Base-by-base conservation (phyloP, 768 basidiomycete species). In the Tulasnella sp. region DNA sequence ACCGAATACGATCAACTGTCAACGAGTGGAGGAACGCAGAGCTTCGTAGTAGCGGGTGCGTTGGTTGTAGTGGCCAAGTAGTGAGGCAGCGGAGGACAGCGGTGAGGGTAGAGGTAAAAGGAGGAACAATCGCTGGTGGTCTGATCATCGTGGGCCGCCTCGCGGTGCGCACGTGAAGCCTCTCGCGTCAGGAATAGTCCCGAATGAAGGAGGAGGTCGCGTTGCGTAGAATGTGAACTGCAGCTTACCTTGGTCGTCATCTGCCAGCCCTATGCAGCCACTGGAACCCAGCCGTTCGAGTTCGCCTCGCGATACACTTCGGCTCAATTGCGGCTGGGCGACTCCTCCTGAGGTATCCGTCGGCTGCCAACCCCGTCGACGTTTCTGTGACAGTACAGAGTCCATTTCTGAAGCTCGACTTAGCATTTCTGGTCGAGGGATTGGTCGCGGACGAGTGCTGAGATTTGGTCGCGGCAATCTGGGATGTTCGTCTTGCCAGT, bases 341-440 rank as follows among this genome's bases (percentile, higher is more conserved):
- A 49, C 31, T 39, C 36, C 29, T 39, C 39, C 72, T 74, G 72
- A 72, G 37, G 37, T 9, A 15, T 74, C 72, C 6, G 42, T 49
- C 7, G 49, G 39, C 22, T 39, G 40, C 72, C 72, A 74, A 6
- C 72, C 72, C 9, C 72, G 49, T 19, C 42, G 72, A 52, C 72
- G 72, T 74, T 74, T 74, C 25, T 74, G 72, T 45, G 72, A 74
- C 29, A 34, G 38, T n/a, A 3, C 34, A n/a, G 42, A 15, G 37
- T 71, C 70, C 25, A 39, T 38, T 15, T 71, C 70, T 37, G 70
- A 25, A 42, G 15, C 22, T 29, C 70, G 37, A 14, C 42, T 42
- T n/a, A 71, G 38, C 38, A 71, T 34, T 71, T 42, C 70, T 71
- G 70, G 37, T 34, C 38, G 70, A 29, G 38, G 70, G 37, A 71